Evolutionary conservation across 2,329 filamentous ascomycete genomes (phyloP).

Genomic region (Blumeriella jaapii): DNA sequence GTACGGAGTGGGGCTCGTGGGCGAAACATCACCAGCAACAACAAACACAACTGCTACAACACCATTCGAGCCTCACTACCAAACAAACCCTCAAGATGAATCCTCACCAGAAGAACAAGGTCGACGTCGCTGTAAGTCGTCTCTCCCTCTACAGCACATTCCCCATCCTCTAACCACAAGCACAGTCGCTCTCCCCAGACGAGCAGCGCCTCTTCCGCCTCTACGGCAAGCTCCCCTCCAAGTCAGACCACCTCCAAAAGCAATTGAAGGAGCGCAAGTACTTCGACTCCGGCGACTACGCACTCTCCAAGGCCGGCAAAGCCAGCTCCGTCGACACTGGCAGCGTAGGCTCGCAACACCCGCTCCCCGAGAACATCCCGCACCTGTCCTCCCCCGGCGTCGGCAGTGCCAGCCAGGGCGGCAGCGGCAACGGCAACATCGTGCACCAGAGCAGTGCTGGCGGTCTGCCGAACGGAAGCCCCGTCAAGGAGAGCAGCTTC

Average conservation of each 20-base stretch:
- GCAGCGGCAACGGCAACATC: slow-evolving; percentile 33
- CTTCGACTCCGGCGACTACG: slow-evolving; percentile 94
- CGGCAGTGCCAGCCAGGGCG: slow-evolving; percentile 30
- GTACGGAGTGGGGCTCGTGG: no score
- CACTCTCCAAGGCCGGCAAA: slow-evolving; percentile 94
- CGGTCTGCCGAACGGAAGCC: slow-evolving; percentile 56
- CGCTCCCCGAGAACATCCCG: slow-evolving; percentile 88
- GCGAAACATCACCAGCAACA: no score
- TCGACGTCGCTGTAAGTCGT: slow-evolving; percentile 78
- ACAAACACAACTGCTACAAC: slow-evolving; percentile 67
- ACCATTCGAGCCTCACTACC: slow-evolving; percentile 79
- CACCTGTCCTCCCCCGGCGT: slow-evolving; percentile 60
- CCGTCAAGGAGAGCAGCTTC: slow-evolving; percentile 83
- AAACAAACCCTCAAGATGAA: slow-evolving; percentile 54
- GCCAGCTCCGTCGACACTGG: slow-evolving; percentile 88
- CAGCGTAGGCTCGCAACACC: slow-evolving; percentile 87
- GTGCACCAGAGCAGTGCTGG: slow-evolving; percentile 33
- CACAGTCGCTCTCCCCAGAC: slow-evolving; percentile 78
- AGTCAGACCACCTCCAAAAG: slow-evolving; percentile 93
- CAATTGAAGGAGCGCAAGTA: slow-evolving; percentile 99
- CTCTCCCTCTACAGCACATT: slow-evolving; percentile 7
- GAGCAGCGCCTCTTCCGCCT: slow-evolving; percentile 94
- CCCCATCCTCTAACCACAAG: slow-evolving; percentile 3
- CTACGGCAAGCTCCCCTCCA: slow-evolving; percentile 94
- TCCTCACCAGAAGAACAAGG: slow-evolving; percentile 96